Evolutionary conservation across 2,329 filamentous ascomycete species (phyloP), one percentile per base, ranked within the genome.

Genomic region (Graphiopsis chlorocephala): DNA sequence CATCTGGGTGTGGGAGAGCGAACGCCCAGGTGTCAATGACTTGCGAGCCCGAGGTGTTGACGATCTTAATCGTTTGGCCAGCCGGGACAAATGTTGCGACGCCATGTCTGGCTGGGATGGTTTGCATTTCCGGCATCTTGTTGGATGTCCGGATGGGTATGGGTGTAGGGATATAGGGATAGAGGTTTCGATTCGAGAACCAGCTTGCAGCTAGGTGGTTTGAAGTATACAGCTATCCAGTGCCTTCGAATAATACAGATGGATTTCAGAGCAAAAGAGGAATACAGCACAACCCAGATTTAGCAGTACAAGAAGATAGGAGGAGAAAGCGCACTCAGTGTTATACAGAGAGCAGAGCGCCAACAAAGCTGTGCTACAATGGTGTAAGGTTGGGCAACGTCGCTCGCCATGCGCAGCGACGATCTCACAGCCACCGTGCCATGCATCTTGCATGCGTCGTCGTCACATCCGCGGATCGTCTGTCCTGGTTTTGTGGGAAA

Each of bases 21-120:
- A 83, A 83, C 0, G 80, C 81, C 81, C 81, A 83, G 26, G 79
- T 81, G 64, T 81, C 81, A 26, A 83, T 76, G 11, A 81, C 78
- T 72, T 83, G 81, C 53, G 78, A 79, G n/a, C 81, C 81, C 65
- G 81, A 82, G 0, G 79, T 81, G 64, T 83, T 83, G 64, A 83
- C 77, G 48, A 83, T 80, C 70, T 82, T 83, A 72, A 83, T 81
- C 2, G 76, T 78, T 63, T 80, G 75, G 23, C 80, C 81, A 25
- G 78, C 75, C 4, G 81, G 81, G 64, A 83, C 81, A 64, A 82
- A 83, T 1, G 81, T 83, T 12, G 81, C 81, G 8, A 80, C 80
- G 67, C 81, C 81, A 74, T 82, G 80, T 60, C 80, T 76, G 23
- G 81, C 81, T 12, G 80, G 80, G 62, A 83, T 82, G 1, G 77